These are phyloP conservation scores for Pyrenula aspistea DNA, from an alignment of 495 filamentous ascomycete species.

Conservation along the genomic window DNA sequence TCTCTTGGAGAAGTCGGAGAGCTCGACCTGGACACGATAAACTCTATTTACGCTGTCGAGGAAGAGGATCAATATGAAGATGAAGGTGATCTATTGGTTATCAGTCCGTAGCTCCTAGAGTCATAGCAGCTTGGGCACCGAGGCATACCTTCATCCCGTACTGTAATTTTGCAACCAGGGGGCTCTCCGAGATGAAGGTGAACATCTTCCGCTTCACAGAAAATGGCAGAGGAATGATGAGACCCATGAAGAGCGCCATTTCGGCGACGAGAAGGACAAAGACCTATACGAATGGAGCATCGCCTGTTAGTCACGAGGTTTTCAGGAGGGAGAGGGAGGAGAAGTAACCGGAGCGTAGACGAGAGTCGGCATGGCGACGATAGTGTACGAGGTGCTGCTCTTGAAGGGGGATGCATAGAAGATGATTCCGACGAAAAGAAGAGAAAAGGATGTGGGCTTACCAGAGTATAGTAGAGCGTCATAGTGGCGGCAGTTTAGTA, in stretches of 20 bases:
- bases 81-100: constrained; percentile 75
- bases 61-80: constrained; percentile 96
- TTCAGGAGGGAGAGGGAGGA: not conserved
- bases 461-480: constrained; percentile 98
- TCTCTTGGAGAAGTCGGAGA: constrained; percentile 45
- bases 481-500: constrained; percentile 40
- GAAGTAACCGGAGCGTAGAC: constrained; percentile 22
- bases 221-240: constrained; percentile 88
- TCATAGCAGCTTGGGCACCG: constrained; percentile 4
- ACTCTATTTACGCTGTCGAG: constrained; percentile 98
- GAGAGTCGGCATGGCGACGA: constrained; percentile 10
- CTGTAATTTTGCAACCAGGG: constrained; percentile 64
- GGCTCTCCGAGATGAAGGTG: constrained; percentile 84
- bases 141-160: constrained; percentile 61
- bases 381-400: not conserved
- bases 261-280: constrained; percentile 85
- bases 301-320: not conserved
- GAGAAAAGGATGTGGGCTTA: constrained; percentile 37
- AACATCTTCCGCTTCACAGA: constrained; percentile 78
- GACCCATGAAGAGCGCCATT: constrained; percentile 84
- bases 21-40: constrained; percentile 87
- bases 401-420: not conserved
- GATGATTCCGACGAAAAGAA: not conserved
- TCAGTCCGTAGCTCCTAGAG: constrained; percentile 36
- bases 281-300: constrained; percentile 51